Evolutionary conservation across 306 rosid genomes (phyloP).

Genomic region (Macrotyloma uniflorum): DNA sequence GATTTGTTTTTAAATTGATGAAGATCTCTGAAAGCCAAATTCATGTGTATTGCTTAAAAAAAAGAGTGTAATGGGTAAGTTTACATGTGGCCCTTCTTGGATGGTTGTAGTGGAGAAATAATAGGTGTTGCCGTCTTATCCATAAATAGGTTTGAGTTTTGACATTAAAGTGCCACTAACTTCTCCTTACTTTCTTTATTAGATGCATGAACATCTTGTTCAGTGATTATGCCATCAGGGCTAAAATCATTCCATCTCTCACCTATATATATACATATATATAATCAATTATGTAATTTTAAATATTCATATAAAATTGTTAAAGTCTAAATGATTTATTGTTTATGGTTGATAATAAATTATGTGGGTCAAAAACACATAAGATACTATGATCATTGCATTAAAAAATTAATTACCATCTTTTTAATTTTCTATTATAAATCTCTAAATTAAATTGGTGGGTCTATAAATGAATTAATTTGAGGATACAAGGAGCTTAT

Average conservation of each 20-base stretch:
- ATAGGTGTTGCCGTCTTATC: conserved; percentile 37
- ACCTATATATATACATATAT: too few relatives aligned
- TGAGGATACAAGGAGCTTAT: neutral
- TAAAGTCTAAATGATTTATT: too few relatives aligned
- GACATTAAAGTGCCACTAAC: neutral
- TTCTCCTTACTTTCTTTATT: neutral
- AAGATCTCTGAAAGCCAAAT: too few relatives aligned
- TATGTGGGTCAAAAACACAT: too few relatives aligned
- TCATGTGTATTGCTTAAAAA: neutral
- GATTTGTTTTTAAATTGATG: too few relatives aligned
- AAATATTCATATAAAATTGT: too few relatives aligned
- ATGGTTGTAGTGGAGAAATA: conserved; percentile 4
- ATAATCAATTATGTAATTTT: too few relatives aligned
- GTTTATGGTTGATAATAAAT: too few relatives aligned
- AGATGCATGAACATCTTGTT: conserved; percentile 6
- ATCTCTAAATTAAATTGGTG: neutral
- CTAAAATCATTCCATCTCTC: neutral
- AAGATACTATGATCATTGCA: too few relatives aligned
- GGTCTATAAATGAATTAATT: neutral
- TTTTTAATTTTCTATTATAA: too few relatives aligned
- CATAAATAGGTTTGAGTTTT: neutral
- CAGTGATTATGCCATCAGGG: neutral
- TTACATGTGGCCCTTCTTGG: neutral
- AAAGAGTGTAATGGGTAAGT: neutral
- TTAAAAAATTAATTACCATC: too few relatives aligned